Percentiles rank a stretch among this genome's conserved stretches.
phyloP scores from a whole-genome alignment of 1,139 yeast species.

The Williopsis jadinii region DNA sequence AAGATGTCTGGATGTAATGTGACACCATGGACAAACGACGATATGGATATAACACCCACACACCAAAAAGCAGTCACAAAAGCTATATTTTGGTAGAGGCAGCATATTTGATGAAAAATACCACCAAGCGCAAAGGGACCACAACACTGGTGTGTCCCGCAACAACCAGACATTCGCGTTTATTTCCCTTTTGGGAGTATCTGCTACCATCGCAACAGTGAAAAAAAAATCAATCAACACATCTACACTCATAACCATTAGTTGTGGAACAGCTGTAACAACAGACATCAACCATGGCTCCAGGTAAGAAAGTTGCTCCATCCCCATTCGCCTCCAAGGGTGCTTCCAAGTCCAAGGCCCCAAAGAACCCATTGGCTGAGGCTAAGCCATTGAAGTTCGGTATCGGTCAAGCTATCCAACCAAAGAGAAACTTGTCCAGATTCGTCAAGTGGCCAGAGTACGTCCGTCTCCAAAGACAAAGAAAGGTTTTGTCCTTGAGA shows the following conservation, averaged over 20 bases:
- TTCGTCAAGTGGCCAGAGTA: slow-evolving; percentile 98
- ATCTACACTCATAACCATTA: background rate
- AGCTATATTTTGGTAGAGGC: no score
- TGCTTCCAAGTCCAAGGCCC: slow-evolving; percentile 26
- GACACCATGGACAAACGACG: no score
- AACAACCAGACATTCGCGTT: no score
- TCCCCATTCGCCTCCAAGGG: slow-evolving; percentile 49
- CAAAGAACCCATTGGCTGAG: slow-evolving; percentile 74
- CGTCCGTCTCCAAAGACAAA: slow-evolving; percentile 96
- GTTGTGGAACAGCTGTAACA: no score
- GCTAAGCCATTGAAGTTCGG: slow-evolving; percentile 92
- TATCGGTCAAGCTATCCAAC: slow-evolving; percentile 92
- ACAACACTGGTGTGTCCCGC: no score
- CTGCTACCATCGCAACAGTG: no score
- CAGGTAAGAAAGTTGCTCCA: slow-evolving; percentile 75
- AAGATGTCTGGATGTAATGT: no score
- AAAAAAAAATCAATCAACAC: background rate
- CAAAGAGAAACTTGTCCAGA: slow-evolving; percentile 92
- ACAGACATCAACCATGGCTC: slow-evolving; percentile 14
- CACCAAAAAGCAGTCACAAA: no score
- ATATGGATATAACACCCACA: no score
- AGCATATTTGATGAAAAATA: no score
- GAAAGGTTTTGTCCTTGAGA: slow-evolving; percentile 90
- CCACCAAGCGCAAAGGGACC: no score
- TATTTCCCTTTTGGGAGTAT: no score